These are phyloP conservation scores for Thozetella sp. DNA, from an alignment of 495 filamentous ascomycete species.

Conservation along the genomic window DNA sequence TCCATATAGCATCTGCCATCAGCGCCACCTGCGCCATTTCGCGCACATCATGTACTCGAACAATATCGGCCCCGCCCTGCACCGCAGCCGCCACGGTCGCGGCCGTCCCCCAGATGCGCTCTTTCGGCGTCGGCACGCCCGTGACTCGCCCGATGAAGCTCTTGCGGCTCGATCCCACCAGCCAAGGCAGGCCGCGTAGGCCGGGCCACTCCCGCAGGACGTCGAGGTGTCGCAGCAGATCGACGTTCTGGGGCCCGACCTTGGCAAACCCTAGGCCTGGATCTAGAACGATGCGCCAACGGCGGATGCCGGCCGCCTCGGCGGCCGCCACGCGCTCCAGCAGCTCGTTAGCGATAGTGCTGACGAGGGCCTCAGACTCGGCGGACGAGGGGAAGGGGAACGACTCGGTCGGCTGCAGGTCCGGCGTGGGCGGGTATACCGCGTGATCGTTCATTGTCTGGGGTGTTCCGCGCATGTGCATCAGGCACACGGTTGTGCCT, in stretches of 20 bases:
- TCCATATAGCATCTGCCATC: slow-evolving; percentile 91
- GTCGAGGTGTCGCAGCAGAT: slow-evolving; percentile 68
- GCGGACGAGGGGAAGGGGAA: background rate
- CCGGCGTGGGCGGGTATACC: slow-evolving; percentile 58
- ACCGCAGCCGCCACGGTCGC: slow-evolving; percentile 87
- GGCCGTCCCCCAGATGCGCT: slow-evolving; percentile 84
- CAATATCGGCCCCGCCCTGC: slow-evolving; percentile 90
- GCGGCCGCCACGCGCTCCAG: slow-evolving; percentile 71
- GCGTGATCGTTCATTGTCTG: slow-evolving; percentile 75
- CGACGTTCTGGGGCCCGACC: slow-evolving; percentile 74
- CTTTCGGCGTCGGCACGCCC: slow-evolving; percentile 58
- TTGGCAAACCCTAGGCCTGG: slow-evolving; percentile 96
- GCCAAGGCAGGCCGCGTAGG: slow-evolving; percentile 78
- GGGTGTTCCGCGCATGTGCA: slow-evolving; percentile 94
- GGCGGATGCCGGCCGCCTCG: slow-evolving; percentile 77
- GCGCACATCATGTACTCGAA: slow-evolving; percentile 89
- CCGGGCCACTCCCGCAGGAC: slow-evolving; percentile 64
- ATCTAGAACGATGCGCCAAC: slow-evolving; percentile 95
- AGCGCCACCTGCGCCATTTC: slow-evolving; percentile 88
- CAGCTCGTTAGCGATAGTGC: slow-evolving; percentile 70
- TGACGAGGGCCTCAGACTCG: slow-evolving; percentile 51
- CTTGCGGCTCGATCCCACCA: slow-evolving; percentile 89
- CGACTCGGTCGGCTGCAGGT: background rate
- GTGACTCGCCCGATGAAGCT: slow-evolving; percentile 84
- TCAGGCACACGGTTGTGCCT: slow-evolving; percentile 82